Percentiles rank a stretch among this genome's conserved stretches.
Evolutionary conservation across 2,329 filamentous ascomycete genomes (phyloP).

Genomic region (Neonectria punicea): DNA sequence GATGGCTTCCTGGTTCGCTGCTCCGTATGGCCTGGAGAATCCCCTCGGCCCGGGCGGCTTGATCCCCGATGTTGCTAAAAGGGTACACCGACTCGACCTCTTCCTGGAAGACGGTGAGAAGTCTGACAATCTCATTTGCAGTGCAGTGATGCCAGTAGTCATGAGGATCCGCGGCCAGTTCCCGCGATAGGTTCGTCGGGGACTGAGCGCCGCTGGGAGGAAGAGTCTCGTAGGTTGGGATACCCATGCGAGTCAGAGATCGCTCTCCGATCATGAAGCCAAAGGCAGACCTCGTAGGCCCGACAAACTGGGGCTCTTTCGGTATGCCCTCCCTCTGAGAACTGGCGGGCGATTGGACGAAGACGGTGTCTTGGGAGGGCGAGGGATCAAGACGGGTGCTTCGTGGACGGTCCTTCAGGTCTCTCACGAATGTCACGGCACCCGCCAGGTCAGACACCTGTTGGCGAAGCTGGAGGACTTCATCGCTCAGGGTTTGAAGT

Average conservation of each 20-base stretch:
- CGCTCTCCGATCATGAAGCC: slow-evolving; percentile 49
- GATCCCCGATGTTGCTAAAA: slow-evolving; percentile 45
- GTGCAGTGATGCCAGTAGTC: slow-evolving; percentile 40
- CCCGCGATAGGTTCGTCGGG: slow-evolving; percentile 27
- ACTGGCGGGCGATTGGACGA: slow-evolving; percentile 32
- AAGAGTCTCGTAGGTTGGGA: slow-evolving; percentile 42
- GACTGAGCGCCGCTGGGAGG: slow-evolving; percentile 40
- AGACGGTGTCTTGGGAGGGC: slow-evolving; percentile 22
- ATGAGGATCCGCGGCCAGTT: slow-evolving; percentile 15
- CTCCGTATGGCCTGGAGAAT: slow-evolving; percentile 42
- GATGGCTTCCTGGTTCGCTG: background rate
- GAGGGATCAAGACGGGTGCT: slow-evolving; percentile 23
- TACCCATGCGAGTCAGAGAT: slow-evolving; percentile 50
- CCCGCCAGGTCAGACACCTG: slow-evolving; percentile 45
- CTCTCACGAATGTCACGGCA: slow-evolving; percentile 35
- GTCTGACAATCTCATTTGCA: slow-evolving; percentile 43
- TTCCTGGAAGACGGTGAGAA: slow-evolving; percentile 52
- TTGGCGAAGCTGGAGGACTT: slow-evolving; percentile 44
- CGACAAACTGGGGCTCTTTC: slow-evolving; percentile 50
- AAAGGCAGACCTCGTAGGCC: slow-evolving; percentile 49
- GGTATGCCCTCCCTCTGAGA: slow-evolving; percentile 37
- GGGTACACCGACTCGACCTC: slow-evolving; percentile 53
- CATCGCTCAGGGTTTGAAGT: slow-evolving; percentile 40
- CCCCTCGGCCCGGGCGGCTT: slow-evolving; percentile 38
- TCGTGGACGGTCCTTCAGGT: slow-evolving; percentile 39